Evolutionary conservation across 257 asterid genomes (phyloP), one percentile per base, ranked within the genome.

Genomic region (Marsdenia floribunda): DNA sequence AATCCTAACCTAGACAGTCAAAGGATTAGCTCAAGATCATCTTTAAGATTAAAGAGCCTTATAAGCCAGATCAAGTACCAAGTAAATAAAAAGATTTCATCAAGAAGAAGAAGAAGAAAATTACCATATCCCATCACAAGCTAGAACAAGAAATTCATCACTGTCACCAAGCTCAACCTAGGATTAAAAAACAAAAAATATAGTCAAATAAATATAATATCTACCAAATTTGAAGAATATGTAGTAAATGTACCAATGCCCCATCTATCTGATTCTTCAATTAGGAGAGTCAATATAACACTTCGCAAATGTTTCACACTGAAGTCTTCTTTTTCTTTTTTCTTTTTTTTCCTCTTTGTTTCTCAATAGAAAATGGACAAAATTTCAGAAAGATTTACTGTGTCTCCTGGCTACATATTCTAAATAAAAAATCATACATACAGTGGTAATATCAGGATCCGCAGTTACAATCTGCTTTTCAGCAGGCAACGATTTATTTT

Each of bases 61-160:
- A 33, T 3, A 53, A 40, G 44, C 44, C 64, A 71, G 58, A 63
- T 60, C 29, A 33, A 61, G 15, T 40, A n/a, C 18, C 61, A 53
- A 65, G 29, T 42, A 54, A 26, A 24, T 46, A 4, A 13, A 33
- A 19, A 24, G 2, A 70, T 61, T 70, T 16, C 35, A 63, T 16
- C 66, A 81, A 24, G 33, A 66, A 49, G 64, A 61, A 73, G 37
- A 29, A 38, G 42, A 44, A 69, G 63, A 59, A 75, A 76, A 88
- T 82, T 84, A 95, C 98, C 99, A 95, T 84, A 95, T 95, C 80
- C 99, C 99, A 81, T 95, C 99, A 84, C 99, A 92, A 71, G 99
- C 99, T 78, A 92, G 73, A 81, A 95, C 87, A 71, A 95, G 90
- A 84, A 95, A 95, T 61, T 89, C 97, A 84, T 90, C 99, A 69